Evolutionary conservation across 1,284 basidiomycete species (phyloP).

Genomic region (Melampsora larici-populina): DNA sequence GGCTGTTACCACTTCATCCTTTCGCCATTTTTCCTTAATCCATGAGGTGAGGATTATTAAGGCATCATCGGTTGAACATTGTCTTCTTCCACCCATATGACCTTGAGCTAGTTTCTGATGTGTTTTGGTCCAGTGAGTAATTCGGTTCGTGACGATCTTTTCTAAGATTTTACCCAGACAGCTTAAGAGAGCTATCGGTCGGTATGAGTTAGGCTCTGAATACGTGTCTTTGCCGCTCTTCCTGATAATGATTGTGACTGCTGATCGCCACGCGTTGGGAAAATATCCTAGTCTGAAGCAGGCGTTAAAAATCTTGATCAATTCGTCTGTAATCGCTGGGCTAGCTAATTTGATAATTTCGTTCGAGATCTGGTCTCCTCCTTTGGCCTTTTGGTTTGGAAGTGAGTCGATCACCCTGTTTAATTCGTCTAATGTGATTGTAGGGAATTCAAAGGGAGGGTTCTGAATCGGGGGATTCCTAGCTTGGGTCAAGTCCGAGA

Average conservation of each 20-base stretch:
- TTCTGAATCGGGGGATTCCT: no score
- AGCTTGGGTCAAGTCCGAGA: background rate
- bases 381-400: slow-evolving; percentile 8
- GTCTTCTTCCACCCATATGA: no score
- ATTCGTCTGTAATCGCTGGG: no score
- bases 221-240: background rate
- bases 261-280: background rate
- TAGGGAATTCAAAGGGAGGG: no score
- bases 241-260: background rate
- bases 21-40: slow-evolving; percentile 19
- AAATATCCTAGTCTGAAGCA: no score
- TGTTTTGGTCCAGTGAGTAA: background rate
- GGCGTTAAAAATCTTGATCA: no score
- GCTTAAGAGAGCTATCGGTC: background rate
- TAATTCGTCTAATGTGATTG: background rate
- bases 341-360: slow-evolving; percentile 1
- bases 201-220: background rate
- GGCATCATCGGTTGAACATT: slow-evolving; percentile 4
- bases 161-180: no score
- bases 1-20: background rate
- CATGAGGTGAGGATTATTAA: background rate
- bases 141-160: background rate
- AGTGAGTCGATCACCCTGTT: background rate
- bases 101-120: background rate
- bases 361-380: slow-evolving; percentile 4